These are phyloP conservation scores for Cynanchum wilfordii DNA, from an alignment of 257 asterid species.

Conservation along the genomic window DNA sequence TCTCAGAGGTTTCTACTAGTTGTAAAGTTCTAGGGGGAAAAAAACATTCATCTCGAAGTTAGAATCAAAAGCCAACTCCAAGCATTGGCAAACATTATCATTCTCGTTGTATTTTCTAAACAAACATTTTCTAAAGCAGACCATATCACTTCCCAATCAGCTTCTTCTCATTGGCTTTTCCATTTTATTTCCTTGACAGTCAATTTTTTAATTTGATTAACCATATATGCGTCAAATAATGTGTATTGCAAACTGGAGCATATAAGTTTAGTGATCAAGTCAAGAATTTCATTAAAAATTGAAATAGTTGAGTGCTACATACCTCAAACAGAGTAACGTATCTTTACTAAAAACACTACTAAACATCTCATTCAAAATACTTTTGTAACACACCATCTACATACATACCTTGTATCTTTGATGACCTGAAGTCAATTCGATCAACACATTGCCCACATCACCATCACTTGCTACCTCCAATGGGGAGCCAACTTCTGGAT, in stretches of 20 bases:
- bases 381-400: constrained; percentile 1
- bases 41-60: too few species aligned
- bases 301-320: background rate
- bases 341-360: background rate
- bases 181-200: background rate
- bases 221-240: background rate
- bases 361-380: background rate
- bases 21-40: background rate
- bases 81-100: background rate
- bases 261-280: background rate
- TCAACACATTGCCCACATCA: constrained; percentile 46
- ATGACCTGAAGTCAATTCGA: constrained; percentile 58
- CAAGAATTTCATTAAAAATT: background rate
- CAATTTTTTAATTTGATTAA: background rate
- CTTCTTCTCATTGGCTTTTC: background rate
- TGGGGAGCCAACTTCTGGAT: constrained; percentile 35
- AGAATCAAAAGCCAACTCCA: background rate
- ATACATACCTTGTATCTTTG: constrained; percentile 73
- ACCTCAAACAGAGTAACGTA: background rate
- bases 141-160: background rate
- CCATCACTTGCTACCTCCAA: constrained; percentile 38
- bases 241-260: background rate
- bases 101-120: background rate
- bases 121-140: background rate
- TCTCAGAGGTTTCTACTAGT: background rate